phyloP scores from a whole-genome alignment of 73 alveolate genomes.

The Tetrahymena thermophila region DNA sequence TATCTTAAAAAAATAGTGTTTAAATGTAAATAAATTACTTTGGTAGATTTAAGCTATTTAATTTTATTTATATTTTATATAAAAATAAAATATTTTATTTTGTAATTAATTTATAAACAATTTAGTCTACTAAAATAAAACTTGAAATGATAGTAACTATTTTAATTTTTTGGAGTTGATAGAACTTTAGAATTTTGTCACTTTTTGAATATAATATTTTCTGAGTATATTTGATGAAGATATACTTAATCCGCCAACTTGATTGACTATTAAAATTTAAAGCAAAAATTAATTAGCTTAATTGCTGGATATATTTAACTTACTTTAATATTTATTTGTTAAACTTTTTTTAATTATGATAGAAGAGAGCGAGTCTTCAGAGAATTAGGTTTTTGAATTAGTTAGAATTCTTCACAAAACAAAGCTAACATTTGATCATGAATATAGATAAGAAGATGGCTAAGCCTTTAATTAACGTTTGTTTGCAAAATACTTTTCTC shows the following conservation, averaged over 20 bases:
- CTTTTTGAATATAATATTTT: neutral
- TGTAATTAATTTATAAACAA: no score
- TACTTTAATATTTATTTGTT: neutral
- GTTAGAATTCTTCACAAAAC: neutral
- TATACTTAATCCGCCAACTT: neutral
- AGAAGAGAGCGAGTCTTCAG: neutral
- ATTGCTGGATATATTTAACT: neutral
- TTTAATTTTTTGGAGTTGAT: neutral
- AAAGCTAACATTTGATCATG: neutral
- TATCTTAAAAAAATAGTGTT: no score
- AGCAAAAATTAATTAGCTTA: neutral
- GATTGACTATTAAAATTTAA: neutral
- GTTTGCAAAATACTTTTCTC: neutral
- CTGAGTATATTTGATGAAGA: neutral
- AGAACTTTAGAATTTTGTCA: neutral
- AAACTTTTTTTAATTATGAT: neutral
- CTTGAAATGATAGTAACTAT: neutral
- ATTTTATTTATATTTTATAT: no score
- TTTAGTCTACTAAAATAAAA: no score
- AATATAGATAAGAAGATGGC: neutral
- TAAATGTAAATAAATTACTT: no score
- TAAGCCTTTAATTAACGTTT: neutral
- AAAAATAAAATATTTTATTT: no score
- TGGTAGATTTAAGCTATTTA: no score
- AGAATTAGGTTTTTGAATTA: neutral